Base-by-base conservation (phyloP, 2,329 filamentous ascomycete species). In the Helotiales sp. region DNA sequence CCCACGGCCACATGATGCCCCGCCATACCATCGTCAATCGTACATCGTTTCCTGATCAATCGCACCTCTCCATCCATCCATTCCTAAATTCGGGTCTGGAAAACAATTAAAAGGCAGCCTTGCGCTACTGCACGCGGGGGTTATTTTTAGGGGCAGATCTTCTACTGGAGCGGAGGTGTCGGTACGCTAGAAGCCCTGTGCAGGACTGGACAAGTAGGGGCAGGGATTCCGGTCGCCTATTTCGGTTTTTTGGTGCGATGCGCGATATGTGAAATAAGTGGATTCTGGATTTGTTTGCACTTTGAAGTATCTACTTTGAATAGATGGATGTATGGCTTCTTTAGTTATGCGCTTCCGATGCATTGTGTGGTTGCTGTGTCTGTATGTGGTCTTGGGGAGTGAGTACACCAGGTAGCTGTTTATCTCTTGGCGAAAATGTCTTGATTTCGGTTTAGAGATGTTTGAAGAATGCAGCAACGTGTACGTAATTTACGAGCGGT, bases 61-160 rank as follows among this genome's bases (percentile, higher is more conserved):
- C 52, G 34, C 5, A 20, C 15, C 20, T 58, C 32, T 24, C 13
- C 7, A 28, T 7, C n/a, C 30, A 22, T 17, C 6, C 40, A 43
- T 8, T 24, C 11, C 32, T 22, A 15, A 43, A 26, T 15, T 13
- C 20, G 40, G 40, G 4, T 40, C 32, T 30, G 17, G 30, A 13
- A 57, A 17, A 57, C 20, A 57, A 22, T 57, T 34, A 22, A 55
- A 34, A 34, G 34, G 55, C 55, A 58, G 55, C 55, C 34, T 58
- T 43, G 55, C 55, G 22, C 55, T 58, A 58, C 32, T 58, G 37
- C 37, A 50, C 52, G 54, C 62, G 52, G 62, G 62, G 59, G 62
- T 59, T 64, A 59, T 59, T 64, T 64, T 37, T 64, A 54, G 47
- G 24, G n/a, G 13, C 32, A 26, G 61, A 34, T 26, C 28, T 32